Evolutionary conservation across 495 filamentous ascomycete species (phyloP).

Genomic region (Tuber aestivum): DNA sequence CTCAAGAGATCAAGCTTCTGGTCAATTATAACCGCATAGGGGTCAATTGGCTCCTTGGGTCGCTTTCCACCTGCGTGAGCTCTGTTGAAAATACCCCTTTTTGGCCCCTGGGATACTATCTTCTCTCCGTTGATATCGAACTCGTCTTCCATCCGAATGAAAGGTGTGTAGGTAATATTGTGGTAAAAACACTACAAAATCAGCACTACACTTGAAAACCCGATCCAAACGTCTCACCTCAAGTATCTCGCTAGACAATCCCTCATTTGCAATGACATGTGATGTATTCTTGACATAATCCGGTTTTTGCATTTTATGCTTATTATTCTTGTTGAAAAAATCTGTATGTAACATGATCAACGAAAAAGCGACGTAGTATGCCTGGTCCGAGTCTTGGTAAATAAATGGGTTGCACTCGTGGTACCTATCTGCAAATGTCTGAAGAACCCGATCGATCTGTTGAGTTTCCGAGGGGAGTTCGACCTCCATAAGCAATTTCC

Average conservation of each 20-base stretch:
- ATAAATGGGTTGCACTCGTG: slow-evolving; percentile 98
- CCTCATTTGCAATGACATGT: slow-evolving; percentile 57
- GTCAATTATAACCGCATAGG: slow-evolving; percentile 89
- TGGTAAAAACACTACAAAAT: slow-evolving; percentile 73
- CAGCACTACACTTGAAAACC: slow-evolving; percentile 1
- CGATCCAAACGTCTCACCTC: slow-evolving; percentile 44
- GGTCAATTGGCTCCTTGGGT: slow-evolving; percentile 81
- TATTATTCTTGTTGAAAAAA: slow-evolving; percentile 99
- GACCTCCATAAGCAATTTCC: slow-evolving; percentile 93
- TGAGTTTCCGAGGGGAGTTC: slow-evolving; percentile 96
- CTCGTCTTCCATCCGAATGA: slow-evolving; percentile 93
- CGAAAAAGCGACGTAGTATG: slow-evolving; percentile 96
- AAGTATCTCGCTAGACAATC: slow-evolving; percentile 83
- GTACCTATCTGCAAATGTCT: slow-evolving; percentile 92
- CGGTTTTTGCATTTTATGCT: slow-evolving; percentile 93
- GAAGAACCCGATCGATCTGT: slow-evolving; percentile 90
- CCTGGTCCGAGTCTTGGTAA: slow-evolving; percentile 84
- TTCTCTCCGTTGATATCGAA: slow-evolving; percentile 72
- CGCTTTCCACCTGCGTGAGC: slow-evolving; percentile 57
- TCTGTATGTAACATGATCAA: slow-evolving; percentile 94
- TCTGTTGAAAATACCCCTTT: slow-evolving; percentile 66
- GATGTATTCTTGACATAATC: slow-evolving; percentile 92
- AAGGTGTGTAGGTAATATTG: slow-evolving; percentile 95
- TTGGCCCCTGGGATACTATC: slow-evolving; percentile 61
- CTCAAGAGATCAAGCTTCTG: slow-evolving; percentile 72